These are phyloP conservation scores for Sarcodon sp. DNA, from an alignment of 768 basidiomycete genomes.

Conservation along the genomic window DNA sequence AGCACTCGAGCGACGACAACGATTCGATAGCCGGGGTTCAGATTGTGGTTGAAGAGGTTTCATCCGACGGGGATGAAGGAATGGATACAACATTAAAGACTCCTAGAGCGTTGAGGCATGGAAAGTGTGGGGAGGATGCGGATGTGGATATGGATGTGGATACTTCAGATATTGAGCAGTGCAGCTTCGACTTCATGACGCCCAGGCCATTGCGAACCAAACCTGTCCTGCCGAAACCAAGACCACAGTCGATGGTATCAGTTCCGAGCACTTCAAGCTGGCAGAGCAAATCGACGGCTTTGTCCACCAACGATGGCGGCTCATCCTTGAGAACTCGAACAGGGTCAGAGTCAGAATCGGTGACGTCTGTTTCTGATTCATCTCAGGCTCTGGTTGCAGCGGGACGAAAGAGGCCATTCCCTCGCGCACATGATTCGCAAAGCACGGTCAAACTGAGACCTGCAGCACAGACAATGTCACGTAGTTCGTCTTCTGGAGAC, in stretches of 20 bases:
- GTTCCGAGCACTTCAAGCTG: neutral
- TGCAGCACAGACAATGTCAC: too few species aligned
- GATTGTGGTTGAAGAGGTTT: neutral
- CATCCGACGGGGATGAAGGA: neutral
- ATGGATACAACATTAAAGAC: neutral
- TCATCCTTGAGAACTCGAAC: neutral
- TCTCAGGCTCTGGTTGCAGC: too few species aligned
- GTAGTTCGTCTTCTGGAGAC: too few species aligned
- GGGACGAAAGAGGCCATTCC: too few species aligned
- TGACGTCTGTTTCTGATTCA: neutral
- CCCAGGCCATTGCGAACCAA: neutral
- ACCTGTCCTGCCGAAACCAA: neutral
- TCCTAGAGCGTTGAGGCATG: neutral
- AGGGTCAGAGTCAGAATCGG: neutral
- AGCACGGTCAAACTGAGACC: too few species aligned
- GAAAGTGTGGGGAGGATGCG: conserved; percentile 9
- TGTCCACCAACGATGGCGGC: neutral
- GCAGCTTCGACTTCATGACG: neutral
- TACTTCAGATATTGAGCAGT: neutral
- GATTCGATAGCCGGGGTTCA: conserved; percentile 27
- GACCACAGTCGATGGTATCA: neutral
- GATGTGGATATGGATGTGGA: conserved; percentile 5
- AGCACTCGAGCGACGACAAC: conserved; percentile 56
- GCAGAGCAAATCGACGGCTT: neutral
- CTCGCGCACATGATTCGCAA: too few species aligned